Conservation (phyloP, 1,284 basidiomycete genomes). For the Moesziomyces globuligerus region DNA sequence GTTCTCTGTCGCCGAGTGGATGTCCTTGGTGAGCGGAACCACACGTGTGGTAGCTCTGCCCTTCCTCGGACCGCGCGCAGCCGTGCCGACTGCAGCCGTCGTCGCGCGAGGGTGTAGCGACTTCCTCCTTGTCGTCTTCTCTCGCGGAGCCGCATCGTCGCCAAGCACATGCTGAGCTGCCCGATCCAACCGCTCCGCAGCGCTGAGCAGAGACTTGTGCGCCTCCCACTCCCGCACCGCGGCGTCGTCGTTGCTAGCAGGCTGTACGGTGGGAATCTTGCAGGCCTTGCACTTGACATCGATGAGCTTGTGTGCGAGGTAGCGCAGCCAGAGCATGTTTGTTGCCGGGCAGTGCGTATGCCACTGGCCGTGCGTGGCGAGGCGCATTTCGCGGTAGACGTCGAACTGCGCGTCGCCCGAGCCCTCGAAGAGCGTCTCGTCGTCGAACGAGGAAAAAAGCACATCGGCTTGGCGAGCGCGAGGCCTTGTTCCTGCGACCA, state of each 20-base stretch:
- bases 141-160: neutral
- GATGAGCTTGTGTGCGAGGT: slow-evolving; percentile 78
- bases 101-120: slow-evolving; percentile 17
- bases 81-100: slow-evolving; percentile 8
- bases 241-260: neutral
- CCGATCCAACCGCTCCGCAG: slow-evolving; percentile 7
- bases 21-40: slow-evolving; percentile 1
- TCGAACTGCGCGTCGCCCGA: slow-evolving; percentile 92
- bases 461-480: slow-evolving; percentile 17
- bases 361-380: slow-evolving; percentile 75
- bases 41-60: slow-evolving; percentile 15
- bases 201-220: slow-evolving; percentile 3
- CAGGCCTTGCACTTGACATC: slow-evolving; percentile 25
- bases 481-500: slow-evolving; percentile 18
- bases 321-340: slow-evolving; percentile 91
- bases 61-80: slow-evolving; percentile 2
- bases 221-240: slow-evolving; percentile 15
- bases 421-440: slow-evolving; percentile 70
- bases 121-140: slow-evolving; percentile 11
- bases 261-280: slow-evolving; percentile 6
- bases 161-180: slow-evolving; percentile 10
- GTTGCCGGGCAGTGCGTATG: slow-evolving; percentile 79
- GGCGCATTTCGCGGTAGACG: slow-evolving; percentile 87
- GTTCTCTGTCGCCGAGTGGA: neutral
- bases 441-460: slow-evolving; percentile 63